Base-by-base conservation (phyloP, 2,329 filamentous ascomycete species). In the Bertia moriformis region DNA sequence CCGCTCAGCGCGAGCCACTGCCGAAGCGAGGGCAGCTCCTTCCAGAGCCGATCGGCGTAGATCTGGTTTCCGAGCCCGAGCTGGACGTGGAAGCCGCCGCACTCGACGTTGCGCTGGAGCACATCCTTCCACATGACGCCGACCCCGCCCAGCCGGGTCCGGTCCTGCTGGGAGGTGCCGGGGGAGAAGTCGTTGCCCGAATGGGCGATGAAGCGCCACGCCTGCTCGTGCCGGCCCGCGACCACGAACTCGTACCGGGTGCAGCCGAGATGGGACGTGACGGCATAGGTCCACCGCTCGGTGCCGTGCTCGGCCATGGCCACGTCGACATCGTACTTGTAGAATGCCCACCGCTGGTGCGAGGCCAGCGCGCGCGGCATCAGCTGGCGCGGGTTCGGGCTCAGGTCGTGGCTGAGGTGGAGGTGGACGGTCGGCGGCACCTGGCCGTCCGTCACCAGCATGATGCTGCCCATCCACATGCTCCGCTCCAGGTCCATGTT, bases 121-220 rank as follows among this genome's bases (percentile, higher is more conserved):
- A 98, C 88, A 50, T 98, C 91, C 53, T 95, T 96, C 91, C 91
- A 98, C 89, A 98, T 93, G 53, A 91, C 84, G 1, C 88, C 85
- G 1, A 93, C 73, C 1, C 91, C 91, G 19, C 91, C 91, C 1
- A 96, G 71, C 49, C 82, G 84, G 20, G 79, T 75, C 33, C 89
- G 74, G 49, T 98, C 91, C 44, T 82, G 86, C 40, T 87, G 80
- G 44, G 79, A 87, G 2, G 93, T 91, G 45, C 82, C 80, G 19
- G 93, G 69, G 0, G 86, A 83, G 56, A 96, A 98, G 55, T 98
- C 91, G 52, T 96, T 96, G 3, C 89, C 89, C 13, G 88, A 95
- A 50, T 94, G 91, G 10, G 88, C 85, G 49, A 96, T 83, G 55
- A 96, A 95, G 18, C 89, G 80, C 91, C 91, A 98, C 51, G 81